phyloP scores from a whole-genome alignment of 2,329 filamentous ascomycete species.

The Bipolaris oryzae region DNA sequence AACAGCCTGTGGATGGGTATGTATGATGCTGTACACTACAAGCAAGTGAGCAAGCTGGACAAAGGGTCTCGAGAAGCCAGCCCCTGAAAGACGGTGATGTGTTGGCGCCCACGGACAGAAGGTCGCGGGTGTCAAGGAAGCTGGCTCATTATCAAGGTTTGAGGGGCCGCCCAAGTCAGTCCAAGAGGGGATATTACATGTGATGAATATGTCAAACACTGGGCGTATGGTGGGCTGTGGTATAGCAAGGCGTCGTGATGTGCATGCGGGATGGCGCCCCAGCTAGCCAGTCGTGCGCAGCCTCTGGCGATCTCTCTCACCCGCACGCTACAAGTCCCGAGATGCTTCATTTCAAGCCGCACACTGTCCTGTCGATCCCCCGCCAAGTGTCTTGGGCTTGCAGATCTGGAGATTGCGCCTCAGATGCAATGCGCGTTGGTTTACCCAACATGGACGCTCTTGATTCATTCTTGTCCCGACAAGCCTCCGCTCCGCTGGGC shows the following conservation, averaged over 20 bases:
- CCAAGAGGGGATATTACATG: background rate
- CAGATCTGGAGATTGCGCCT: constrained; percentile 13
- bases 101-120: background rate
- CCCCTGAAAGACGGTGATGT: background rate
- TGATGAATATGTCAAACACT: background rate
- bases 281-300: constrained; percentile 10
- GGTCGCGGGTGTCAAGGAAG: background rate
- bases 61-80: background rate
- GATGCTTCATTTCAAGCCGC: constrained; percentile 6
- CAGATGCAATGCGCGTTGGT: constrained; percentile 7
- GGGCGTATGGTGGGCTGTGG: constrained; percentile 3
- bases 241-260: constrained; percentile 10
- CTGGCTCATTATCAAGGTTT: constrained; percentile 3
- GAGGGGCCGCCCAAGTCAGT: background rate
- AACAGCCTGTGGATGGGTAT: background rate
- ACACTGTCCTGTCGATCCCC: constrained; percentile 8
- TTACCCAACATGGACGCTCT: background rate
- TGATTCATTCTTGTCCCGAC: constrained; percentile 10
- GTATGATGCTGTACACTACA: background rate
- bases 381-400: constrained; percentile 14
- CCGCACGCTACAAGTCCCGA: constrained; percentile 3
- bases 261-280: constrained; percentile 10
- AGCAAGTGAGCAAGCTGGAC: background rate
- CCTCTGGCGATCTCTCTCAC: constrained; percentile 7
- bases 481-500: constrained; percentile 23